phyloP scores from a whole-genome alignment of 2,329 filamentous ascomycete species.

The Paracoccidioides brasiliensis region DNA sequence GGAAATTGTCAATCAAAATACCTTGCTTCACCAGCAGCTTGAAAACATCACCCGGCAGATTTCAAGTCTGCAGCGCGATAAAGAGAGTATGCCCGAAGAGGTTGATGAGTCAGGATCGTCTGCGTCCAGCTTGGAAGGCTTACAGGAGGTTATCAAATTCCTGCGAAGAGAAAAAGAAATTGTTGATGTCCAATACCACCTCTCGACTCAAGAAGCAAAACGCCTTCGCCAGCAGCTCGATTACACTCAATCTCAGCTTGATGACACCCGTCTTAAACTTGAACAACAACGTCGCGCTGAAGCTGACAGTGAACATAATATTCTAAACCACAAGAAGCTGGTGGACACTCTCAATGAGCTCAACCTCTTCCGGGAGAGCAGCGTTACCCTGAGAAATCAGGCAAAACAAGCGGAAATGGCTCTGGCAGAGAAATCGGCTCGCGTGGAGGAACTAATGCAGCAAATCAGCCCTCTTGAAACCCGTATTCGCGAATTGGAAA shows the following conservation, averaged over 20 bases:
- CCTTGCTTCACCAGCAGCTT: conserved; percentile 75
- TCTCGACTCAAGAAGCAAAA: conserved; percentile 78
- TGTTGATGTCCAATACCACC: conserved; percentile 85
- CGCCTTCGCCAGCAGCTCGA: conserved; percentile 82
- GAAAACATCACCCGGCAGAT: conserved; percentile 75
- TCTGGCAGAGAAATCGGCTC: conserved; percentile 59
- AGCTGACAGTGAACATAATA: conserved; percentile 57
- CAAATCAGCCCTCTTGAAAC: conserved; percentile 73
- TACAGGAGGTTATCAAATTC: conserved; percentile 84
- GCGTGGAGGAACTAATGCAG: conserved; percentile 58
- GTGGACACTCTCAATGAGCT: conserved; percentile 93
- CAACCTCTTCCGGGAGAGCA: conserved; percentile 92
- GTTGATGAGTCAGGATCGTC: conserved; percentile 37
- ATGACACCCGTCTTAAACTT: conserved; percentile 76
- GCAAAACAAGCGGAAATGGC: conserved; percentile 65
- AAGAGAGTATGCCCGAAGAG: conserved; percentile 43
- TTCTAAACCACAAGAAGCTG: conserved; percentile 72
- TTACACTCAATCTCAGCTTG: conserved; percentile 73
- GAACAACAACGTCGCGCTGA: conserved; percentile 74
- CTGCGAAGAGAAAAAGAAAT: conserved; percentile 95
- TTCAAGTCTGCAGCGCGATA: conserved; percentile 61
- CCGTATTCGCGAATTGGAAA: conserved; percentile 69
- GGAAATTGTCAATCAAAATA: conserved; percentile 79
- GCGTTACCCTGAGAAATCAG: conserved; percentile 77
- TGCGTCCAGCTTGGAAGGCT: conserved; percentile 52